phyloP scores from a whole-genome alignment of 768 basidiomycete genomes.

The Xanthoconium stramineum region DNA sequence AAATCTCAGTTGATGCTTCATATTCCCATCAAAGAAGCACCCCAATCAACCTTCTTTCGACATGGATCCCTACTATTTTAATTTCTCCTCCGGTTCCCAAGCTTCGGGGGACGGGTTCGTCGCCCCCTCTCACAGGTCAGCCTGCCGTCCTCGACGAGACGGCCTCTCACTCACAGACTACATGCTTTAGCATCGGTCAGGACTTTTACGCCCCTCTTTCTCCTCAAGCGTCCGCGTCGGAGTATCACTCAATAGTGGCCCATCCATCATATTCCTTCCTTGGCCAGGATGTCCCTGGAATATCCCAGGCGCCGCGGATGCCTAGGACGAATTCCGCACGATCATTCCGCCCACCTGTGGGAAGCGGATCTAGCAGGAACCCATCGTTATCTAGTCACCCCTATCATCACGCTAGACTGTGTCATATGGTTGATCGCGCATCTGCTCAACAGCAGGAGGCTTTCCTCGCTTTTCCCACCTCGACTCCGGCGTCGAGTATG shows the following conservation, averaged over 20 bases:
- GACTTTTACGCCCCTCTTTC: background rate
- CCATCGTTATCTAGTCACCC: slow-evolving; percentile 10
- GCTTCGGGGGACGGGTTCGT: background rate
- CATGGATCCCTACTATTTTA: slow-evolving; percentile 17
- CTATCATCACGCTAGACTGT: slow-evolving; percentile 15
- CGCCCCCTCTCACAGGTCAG: slow-evolving; percentile 14
- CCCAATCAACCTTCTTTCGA: slow-evolving; percentile 13
- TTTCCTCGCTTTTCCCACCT: background rate
- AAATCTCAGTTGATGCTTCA: slow-evolving; percentile 15
- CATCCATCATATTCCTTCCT: slow-evolving; percentile 6
- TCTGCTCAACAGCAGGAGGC: slow-evolving; percentile 1
- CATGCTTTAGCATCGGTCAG: slow-evolving; percentile 10
- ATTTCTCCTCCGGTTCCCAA: slow-evolving; percentile 2
- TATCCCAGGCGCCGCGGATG: background rate
- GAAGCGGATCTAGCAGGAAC: slow-evolving; percentile 3
- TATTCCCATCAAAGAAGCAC: slow-evolving; percentile 22
- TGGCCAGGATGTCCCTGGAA: background rate
- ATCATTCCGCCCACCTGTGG: slow-evolving; percentile 3
- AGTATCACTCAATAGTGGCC: background rate
- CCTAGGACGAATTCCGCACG: slow-evolving; percentile 1
- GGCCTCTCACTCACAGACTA: slow-evolving; percentile 3
- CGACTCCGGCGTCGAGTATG: background rate
- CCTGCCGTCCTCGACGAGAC: slow-evolving; percentile 4
- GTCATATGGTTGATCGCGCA: slow-evolving; percentile 12
- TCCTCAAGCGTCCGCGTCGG: background rate